A percentile compares a stretch with the other conserved stretches of the same genome.
phyloP scores from a whole-genome alignment of 2,329 filamentous ascomycete species.

The Ceratocystiopsis brevicomis region DNA sequence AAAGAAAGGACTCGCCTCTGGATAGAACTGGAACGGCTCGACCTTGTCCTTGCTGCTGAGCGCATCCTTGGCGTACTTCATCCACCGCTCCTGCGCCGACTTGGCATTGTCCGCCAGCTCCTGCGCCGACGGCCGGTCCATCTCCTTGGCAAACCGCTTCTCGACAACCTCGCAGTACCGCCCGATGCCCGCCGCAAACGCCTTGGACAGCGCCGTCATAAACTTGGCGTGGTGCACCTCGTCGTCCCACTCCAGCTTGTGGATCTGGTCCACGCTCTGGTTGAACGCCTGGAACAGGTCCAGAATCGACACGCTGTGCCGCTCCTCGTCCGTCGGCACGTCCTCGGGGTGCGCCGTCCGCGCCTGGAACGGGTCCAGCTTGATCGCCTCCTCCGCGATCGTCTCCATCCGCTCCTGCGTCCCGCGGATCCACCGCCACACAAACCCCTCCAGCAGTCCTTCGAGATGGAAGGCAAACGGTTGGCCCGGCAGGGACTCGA shows the following conservation, averaged over 20 bases:
- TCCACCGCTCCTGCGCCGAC: constrained; percentile 77
- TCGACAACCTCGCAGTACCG: constrained; percentile 87
- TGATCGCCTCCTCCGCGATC: constrained; percentile 80
- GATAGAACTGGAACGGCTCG: constrained; percentile 91
- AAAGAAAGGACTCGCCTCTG: constrained; percentile 42
- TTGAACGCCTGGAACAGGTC: constrained; percentile 91
- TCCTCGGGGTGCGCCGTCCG: constrained; percentile 30
- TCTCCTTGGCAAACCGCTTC: constrained; percentile 67
- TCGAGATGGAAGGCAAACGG: constrained; percentile 81
- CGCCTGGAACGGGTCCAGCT: constrained; percentile 72
- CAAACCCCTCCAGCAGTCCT: constrained; percentile 69
- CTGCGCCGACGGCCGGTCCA: constrained; percentile 79
- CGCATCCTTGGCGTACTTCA: constrained; percentile 83
- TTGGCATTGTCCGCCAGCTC: constrained; percentile 62
- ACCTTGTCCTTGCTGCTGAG: constrained; percentile 84
- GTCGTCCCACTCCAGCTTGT: constrained; percentile 77
- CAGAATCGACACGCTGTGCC: constrained; percentile 82
- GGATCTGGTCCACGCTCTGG: constrained; percentile 73
- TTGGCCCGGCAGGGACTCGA: constrained; percentile 49
- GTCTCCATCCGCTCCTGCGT: constrained; percentile 63
- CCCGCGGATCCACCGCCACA: constrained; percentile 82
- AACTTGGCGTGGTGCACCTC: constrained; percentile 89
- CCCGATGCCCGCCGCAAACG: constrained; percentile 63
- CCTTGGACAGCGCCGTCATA: constrained; percentile 82
- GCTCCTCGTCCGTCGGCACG: constrained; percentile 54